Evolutionary conservation across 495 filamentous ascomycete species (phyloP).

Genomic region (Immersiella caudata): DNA sequence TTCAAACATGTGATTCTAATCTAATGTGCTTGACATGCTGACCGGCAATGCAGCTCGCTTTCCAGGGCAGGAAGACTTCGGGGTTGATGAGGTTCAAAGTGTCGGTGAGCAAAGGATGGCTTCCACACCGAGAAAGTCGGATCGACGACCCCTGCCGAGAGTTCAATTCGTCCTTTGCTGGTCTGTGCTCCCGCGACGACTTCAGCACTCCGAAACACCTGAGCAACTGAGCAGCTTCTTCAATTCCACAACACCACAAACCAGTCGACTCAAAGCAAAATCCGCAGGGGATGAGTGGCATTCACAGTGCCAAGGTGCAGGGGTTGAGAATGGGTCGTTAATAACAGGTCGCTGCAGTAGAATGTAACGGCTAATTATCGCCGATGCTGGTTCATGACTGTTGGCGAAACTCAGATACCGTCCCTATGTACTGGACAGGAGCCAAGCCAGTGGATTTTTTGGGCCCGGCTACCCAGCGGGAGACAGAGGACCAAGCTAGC

Average conservation of each 20-base stretch:
- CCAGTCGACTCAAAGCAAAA: neutral
- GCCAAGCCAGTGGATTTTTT: neutral
- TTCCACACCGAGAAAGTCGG: neutral
- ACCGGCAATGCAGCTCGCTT: slow-evolving; percentile 9
- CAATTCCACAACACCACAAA: neutral
- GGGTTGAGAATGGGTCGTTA: slow-evolving; percentile 20
- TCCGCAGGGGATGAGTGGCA: slow-evolving; percentile 19
- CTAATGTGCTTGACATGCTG: slow-evolving; percentile 14
- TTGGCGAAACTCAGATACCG: slow-evolving; percentile 12
- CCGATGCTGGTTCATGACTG: neutral
- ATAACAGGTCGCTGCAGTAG: slow-evolving; percentile 19
- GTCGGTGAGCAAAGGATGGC: slow-evolving; percentile 2
- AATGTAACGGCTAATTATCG: slow-evolving; percentile 30
- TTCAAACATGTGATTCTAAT: slow-evolving; percentile 13
- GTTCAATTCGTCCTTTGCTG: neutral
- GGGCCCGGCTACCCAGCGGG: neutral
- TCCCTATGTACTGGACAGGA: slow-evolving; percentile 14
- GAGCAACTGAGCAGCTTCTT: neutral
- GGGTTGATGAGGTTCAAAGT: neutral
- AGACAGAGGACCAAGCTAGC: neutral
- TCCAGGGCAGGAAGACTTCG: neutral
- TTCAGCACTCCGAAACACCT: neutral
- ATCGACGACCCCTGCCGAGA: neutral
- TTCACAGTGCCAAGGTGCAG: slow-evolving; percentile 25
- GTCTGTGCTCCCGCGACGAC: neutral